Percentiles rank a stretch among this genome's conserved stretches.
These are phyloP conservation scores for Boletellus sp. DNA, from an alignment of 768 basidiomycete genomes.

Conservation along the genomic window DNA sequence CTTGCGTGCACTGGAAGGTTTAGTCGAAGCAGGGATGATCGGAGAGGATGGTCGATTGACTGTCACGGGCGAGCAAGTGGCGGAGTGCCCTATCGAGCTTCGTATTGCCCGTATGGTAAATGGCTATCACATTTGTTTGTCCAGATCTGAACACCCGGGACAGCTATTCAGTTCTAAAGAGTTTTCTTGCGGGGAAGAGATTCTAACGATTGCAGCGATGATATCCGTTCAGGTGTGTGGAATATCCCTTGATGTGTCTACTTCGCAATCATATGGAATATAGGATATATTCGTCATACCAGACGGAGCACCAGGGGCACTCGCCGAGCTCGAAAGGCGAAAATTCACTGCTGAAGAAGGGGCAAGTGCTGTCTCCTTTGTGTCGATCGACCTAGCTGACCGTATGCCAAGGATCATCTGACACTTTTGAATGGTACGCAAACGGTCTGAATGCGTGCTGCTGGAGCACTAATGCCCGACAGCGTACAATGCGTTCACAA, in stretches of 20 bases:
- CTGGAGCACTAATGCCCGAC: slow-evolving; percentile 3
- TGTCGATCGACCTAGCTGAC: neutral
- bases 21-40: slow-evolving; percentile 79
- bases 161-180: slow-evolving; percentile 86
- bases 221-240: slow-evolving; percentile 75
- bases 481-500: slow-evolving; percentile 93
- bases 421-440: slow-evolving; percentile 82
- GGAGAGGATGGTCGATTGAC: slow-evolving; percentile 78
- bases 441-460: neutral
- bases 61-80: slow-evolving; percentile 75
- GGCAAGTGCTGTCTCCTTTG: slow-evolving; percentile 41
- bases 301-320: slow-evolving; percentile 78
- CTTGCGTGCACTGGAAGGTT: slow-evolving; percentile 78
- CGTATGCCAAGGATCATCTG: slow-evolving; percentile 72
- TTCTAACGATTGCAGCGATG: slow-evolving; percentile 95
- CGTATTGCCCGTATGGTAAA: slow-evolving; percentile 91
- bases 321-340: slow-evolving; percentile 87
- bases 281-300: slow-evolving; percentile 90
- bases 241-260: slow-evolving; percentile 1
- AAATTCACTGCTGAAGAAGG: slow-evolving; percentile 99
- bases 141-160: slow-evolving; percentile 1
- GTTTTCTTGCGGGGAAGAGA: slow-evolving; percentile 90
- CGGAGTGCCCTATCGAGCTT: slow-evolving; percentile 92
- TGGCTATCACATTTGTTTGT: slow-evolving; percentile 2
- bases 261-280: neutral